phyloP scores from a whole-genome alignment of 1,284 basidiomycete genomes.

The Microbotryum lychnidis-dioicae region DNA sequence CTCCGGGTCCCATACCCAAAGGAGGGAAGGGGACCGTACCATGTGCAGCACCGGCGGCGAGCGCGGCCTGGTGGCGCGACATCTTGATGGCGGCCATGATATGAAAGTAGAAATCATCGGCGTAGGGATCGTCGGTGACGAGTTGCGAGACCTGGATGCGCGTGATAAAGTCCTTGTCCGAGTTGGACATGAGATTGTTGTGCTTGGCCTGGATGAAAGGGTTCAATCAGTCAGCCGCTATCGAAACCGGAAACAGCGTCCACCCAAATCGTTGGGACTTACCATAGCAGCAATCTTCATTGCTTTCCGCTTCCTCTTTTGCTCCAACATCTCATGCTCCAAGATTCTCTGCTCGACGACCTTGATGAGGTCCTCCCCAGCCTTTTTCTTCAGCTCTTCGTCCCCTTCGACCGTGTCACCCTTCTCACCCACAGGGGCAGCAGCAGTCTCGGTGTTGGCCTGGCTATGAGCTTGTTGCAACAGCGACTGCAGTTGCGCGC shows the following conservation, averaged over 20 bases:
- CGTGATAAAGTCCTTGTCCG: conserved; percentile 99
- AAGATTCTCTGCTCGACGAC: conserved; percentile 73
- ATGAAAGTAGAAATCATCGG: conserved; percentile 97
- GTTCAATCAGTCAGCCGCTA: background rate
- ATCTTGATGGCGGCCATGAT: conserved; percentile 57
- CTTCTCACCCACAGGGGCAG: background rate
- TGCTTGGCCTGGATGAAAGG: conserved; percentile 63
- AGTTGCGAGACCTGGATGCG: conserved; percentile 98
- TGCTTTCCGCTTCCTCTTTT: conserved; percentile 66
- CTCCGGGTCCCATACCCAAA: background rate
- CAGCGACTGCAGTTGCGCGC: conserved; percentile 24
- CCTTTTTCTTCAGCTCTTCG: conserved; percentile 33
- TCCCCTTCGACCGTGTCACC: background rate
- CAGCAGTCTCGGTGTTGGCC: background rate
- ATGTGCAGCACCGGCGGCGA: conserved; percentile 8
- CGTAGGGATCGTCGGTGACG: conserved; percentile 90
- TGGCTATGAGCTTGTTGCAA: conserved; percentile 23
- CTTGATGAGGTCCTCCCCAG: conserved; percentile 59
- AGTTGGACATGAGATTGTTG: conserved; percentile 97
- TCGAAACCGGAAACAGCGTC: conserved; percentile 9
- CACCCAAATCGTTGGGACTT: conserved; percentile 27
- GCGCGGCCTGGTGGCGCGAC: conserved; percentile 4
- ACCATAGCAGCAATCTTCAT: conserved; percentile 81
- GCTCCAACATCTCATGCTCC: conserved; percentile 77
- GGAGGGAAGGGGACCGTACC: background rate